These are phyloP conservation scores for Candida succiphila DNA, from an alignment of 805 yeast genomes.

Conservation along the genomic window DNA sequence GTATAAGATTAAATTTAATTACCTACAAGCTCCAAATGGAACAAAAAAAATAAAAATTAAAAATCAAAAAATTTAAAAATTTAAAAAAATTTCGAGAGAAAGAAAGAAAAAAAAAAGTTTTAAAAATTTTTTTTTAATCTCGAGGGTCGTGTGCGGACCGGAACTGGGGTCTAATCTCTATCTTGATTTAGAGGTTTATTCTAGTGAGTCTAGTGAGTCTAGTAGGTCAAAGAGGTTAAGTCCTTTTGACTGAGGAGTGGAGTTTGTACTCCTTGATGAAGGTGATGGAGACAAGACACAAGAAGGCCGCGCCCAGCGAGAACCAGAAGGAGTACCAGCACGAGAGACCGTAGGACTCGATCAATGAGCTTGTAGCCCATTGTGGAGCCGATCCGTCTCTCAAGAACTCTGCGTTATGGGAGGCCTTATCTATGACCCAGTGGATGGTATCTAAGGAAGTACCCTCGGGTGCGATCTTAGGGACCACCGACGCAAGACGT, in stretches of 20 bases:
- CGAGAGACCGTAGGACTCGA: conserved; percentile 40
- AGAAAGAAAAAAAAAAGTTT: too few species aligned
- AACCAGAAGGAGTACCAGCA: conserved; percentile 46
- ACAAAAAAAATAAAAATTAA: too few species aligned
- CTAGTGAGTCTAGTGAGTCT: too few species aligned
- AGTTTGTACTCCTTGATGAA: conserved; percentile 50
- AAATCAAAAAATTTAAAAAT: too few species aligned
- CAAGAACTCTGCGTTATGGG: conserved; percentile 47
- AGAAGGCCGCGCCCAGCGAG: conserved; percentile 24
- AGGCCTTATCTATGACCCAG: conserved; percentile 39
- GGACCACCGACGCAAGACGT: conserved; percentile 20
- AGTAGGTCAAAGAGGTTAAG: not conserved
- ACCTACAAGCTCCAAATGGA: too few species aligned
- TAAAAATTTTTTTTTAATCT: too few species aligned
- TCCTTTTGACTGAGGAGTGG: conserved; percentile 41
- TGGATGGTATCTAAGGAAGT: conserved; percentile 28
- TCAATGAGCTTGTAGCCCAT: conserved; percentile 34
- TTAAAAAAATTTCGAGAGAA: too few species aligned
- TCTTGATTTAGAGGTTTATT: too few species aligned
- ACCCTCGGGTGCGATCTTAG: conserved; percentile 21
- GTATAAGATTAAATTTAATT: too few species aligned
- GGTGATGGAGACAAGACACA: conserved; percentile 31
- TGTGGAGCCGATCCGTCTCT: conserved; percentile 37
- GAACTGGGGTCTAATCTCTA: too few species aligned
- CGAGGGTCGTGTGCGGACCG: too few species aligned